Base-by-base conservation (phyloP, 2,329 filamentous ascomycete species). In the Arthrobotrys musiformis region DNA sequence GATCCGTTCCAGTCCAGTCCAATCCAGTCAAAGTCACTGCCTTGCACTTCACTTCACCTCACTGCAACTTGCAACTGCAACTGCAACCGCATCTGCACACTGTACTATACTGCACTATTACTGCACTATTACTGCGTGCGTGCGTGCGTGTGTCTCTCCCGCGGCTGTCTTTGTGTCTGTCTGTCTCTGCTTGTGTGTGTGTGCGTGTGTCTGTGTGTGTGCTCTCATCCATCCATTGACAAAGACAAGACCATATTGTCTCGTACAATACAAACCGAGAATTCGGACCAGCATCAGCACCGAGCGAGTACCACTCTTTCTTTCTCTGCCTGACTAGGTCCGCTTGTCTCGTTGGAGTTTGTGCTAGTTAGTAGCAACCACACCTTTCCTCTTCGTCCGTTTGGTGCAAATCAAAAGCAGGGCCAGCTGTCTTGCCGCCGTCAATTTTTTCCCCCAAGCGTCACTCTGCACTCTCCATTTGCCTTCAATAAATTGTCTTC, bases 351-450 rank as follows among this genome's bases (percentile, higher is more conserved):
- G 46, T 44, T 56, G 33, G 63, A 68, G 33, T 56, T 48, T 48
- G 63, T 68, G 63, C 63, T 68, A 68, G 63, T 50, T 68, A 68
- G 63, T 26, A 40, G n/a, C 50, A n/a, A 56, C 60, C 28, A 48
- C 64, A 52, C 56, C 50, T 66, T 73, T 66, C 60, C 50, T 66
- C 28, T 66, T 54, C 54, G 66, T 54, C 58, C 42, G 70, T 33
- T 56, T 63, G 63, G 70, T 74, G 70, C 62, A 63, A 75, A 66
- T 70, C 72, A 60, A 75, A 74, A 74, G 70, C 63, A 69, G 64
- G 70, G 72, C 64, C 72, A 76, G 72, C 72, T 76, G 72, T 76
- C 72, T 76, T 76, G 72, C 72, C 72, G 72, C 72, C 72, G 60
- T 76, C 72, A 76, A 66, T 69, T 73, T 60, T 69, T 75, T 70